phyloP scores from a whole-genome alignment of 2,329 filamentous ascomycete genomes.

The Cladosporium sp. region DNA sequence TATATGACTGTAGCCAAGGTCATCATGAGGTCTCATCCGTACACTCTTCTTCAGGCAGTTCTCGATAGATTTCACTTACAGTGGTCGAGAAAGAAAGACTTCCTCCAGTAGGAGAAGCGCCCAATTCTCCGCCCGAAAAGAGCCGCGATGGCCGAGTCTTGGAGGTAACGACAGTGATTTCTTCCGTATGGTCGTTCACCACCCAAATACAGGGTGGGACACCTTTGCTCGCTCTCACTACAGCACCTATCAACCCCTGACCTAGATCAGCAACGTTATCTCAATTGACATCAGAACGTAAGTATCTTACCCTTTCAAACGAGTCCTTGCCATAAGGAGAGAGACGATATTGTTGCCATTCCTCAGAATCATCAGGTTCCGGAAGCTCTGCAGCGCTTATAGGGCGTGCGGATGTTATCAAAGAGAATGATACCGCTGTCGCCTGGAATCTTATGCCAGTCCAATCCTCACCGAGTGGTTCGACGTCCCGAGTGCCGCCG shows the following conservation, averaged over 20 bases:
- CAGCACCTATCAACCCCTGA: not conserved
- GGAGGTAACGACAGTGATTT: not conserved
- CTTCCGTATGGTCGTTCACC: not conserved
- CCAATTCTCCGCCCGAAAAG: not conserved
- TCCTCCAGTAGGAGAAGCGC: not conserved
- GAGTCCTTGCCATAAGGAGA: too few species aligned
- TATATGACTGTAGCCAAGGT: not conserved
- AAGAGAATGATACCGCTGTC: too few species aligned
- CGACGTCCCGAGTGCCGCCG: too few species aligned
- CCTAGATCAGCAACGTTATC: not conserved
- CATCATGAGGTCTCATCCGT: not conserved
- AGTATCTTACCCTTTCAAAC: too few species aligned
- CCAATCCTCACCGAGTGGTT: too few species aligned
- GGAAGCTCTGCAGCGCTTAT: too few species aligned
- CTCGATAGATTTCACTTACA: not conserved
- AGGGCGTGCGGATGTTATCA: too few species aligned
- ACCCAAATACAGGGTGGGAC: not conserved
- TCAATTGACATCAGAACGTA: too few species aligned
- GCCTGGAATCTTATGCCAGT: too few species aligned
- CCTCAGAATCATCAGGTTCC: too few species aligned
- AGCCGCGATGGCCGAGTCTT: not conserved
- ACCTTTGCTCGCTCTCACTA: not conserved
- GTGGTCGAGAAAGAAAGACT: not conserved
- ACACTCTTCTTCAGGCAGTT: not conserved
- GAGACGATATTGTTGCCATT: too few species aligned